Base-by-base conservation (phyloP, 805 yeast genomes). In the Wickerhamomyces hampshirensis region DNA sequence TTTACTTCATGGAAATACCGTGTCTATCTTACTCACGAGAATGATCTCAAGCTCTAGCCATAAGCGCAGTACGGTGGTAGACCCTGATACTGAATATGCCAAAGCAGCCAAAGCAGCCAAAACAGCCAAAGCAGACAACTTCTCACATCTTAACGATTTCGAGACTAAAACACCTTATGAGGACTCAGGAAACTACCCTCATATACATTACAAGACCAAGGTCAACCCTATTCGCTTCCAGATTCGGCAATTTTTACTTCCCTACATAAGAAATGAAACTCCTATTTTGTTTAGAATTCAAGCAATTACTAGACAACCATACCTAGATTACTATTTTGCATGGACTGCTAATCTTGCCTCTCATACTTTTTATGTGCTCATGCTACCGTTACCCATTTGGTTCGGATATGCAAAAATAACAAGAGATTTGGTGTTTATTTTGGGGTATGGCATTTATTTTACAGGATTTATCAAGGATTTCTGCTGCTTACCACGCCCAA, bases 361-460 rank as follows among this genome's bases (percentile, higher is more conserved):
- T 5, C 98, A 91, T 60, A 86, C 96, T 0, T 93, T 93, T 56
- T 91, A 91, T 57, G 95, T 93, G 33, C 57, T 91, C 33, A 78
- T 86, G 77, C 69, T 91, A 26, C 98, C 98, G 1, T 55, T 84
- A 8, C 85, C 93, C 10, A 68, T 77, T 23, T 91, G 96, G 95
- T 73, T 80, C 41, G 96, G 95, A 1, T 69, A 66, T 21, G 65
- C 71, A 5, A 53, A 53, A 4, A 37, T 77, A 19, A 73, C 81
- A 1, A 66, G 91, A 38, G 93, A 85, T 52, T 75, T 58, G 83
- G 93, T 38, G 56, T 87, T 51, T 85, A 89, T 32, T 24, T 56
- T 55, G 56, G 85, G 64, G 46, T 76, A 51, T 56, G 71, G 66
- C 5, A 81, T 84, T 29, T 84, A 71, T 52, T 39, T 78, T 35